Conservation (phyloP, 1,284 basidiomycete genomes). For the Wolfiporia cocos region DNA sequence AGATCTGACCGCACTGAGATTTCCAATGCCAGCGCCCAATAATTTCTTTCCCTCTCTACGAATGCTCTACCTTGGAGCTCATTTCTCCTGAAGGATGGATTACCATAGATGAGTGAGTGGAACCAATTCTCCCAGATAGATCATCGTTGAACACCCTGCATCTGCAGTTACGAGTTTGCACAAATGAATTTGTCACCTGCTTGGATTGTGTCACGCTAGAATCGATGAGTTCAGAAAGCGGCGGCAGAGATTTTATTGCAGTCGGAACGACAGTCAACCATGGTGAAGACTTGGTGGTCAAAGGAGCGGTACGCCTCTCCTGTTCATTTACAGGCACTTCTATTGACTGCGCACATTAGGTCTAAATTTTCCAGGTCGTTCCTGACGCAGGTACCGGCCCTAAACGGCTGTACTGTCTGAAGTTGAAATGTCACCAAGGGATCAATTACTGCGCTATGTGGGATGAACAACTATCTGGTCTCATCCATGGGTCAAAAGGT, state of each 20-base stretch:
- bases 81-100: constrained; percentile 81
- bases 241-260: constrained; percentile 86
- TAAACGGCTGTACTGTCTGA: constrained; percentile 72
- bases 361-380: constrained; percentile 78
- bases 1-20: constrained; percentile 2
- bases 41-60: constrained; percentile 70
- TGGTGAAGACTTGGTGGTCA: constrained; percentile 90
- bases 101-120: constrained; percentile 83
- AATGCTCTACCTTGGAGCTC: constrained; percentile 83
- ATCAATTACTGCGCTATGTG: constrained; percentile 88
- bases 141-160: too few relatives aligned
- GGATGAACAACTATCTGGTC: constrained; percentile 88
- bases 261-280: constrained; percentile 92
- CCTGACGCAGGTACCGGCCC: constrained; percentile 51
- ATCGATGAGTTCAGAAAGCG: constrained; percentile 74
- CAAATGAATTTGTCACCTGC: constrained; percentile 88
- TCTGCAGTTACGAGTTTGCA: constrained; percentile 81
- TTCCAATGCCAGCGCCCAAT: constrained; percentile 53
- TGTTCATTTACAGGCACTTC: constrained; percentile 3
- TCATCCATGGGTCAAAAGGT: constrained; percentile 98
- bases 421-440: constrained; percentile 85
- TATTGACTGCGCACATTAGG: constrained; percentile 32
- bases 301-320: constrained; percentile 67
- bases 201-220: constrained; percentile 81
- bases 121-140: too few relatives aligned